phyloP scores from a whole-genome alignment of 257 asterid genomes.

The Petunia axillaris region DNA sequence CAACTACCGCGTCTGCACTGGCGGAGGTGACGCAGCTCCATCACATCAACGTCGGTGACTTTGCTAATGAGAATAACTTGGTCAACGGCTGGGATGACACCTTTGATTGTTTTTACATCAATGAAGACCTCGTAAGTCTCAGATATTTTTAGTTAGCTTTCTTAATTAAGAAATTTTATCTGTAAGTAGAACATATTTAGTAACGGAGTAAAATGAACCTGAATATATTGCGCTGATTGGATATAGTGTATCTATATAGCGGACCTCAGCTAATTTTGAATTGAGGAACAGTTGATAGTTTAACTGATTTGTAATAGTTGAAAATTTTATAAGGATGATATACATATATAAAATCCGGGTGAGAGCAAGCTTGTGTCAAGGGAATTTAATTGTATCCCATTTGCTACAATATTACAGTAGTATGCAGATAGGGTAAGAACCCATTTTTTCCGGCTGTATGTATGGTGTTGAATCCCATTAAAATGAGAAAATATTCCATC shows the following conservation, averaged over 20 bases:
- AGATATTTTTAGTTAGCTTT: not conserved
- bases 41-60: constrained; percentile 79
- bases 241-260: not conserved
- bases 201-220: not conserved
- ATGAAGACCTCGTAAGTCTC: constrained; percentile 76
- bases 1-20: constrained; percentile 67
- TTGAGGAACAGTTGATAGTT: not conserved
- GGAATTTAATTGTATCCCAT: no score
- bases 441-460: no score
- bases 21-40: constrained; percentile 70
- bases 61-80: constrained; percentile 75
- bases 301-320: not conserved
- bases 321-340: not conserved
- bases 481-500: no score
- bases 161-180: not conserved
- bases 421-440: no score
- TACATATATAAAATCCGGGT: no score
- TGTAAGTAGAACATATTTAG: not conserved
- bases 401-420: no score
- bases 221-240: not conserved
- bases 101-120: constrained; percentile 68
- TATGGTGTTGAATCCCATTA: no score
- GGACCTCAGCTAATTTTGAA: not conserved
- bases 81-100: constrained; percentile 91
- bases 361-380: no score